Percentiles rank a stretch among this genome's conserved stretches.
These are phyloP conservation scores for Hemisphaericaspora nanyangensis DNA, from an alignment of 805 yeast species.

Conservation along the genomic window DNA sequence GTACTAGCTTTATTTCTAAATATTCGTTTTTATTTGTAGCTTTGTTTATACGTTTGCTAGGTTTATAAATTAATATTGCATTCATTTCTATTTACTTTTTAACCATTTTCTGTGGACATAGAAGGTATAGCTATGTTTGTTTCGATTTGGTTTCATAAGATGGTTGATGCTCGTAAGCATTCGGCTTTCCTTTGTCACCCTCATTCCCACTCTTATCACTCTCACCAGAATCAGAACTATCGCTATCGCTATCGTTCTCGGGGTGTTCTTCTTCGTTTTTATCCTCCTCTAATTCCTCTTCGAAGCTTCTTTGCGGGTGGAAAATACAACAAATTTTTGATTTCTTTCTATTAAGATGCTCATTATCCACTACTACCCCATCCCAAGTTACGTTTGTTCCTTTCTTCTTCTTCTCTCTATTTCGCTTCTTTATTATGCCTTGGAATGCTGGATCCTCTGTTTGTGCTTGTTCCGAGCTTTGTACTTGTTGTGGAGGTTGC, in stretches of 20 bases:
- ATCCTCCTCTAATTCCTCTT: conserved; percentile 9
- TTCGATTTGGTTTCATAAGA: conserved; percentile 36
- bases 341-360: conserved; percentile 81
- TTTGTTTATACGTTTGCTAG: too few relatives aligned
- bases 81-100: too few relatives aligned
- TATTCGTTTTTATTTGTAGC: too few relatives aligned
- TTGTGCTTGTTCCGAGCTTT: background rate
- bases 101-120: too few relatives aligned
- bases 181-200: conserved; percentile 39
- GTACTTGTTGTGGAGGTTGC: background rate
- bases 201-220: conserved; percentile 18
- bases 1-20: too few relatives aligned
- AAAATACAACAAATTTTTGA: conserved; percentile 87
- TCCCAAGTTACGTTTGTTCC: conserved; percentile 74
- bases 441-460: conserved; percentile 8
- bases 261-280: conserved; percentile 28
- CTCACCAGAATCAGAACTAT: conserved; percentile 29
- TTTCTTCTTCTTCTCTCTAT: conserved; percentile 14
- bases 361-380: conserved; percentile 86
- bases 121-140: too few relatives aligned
- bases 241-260: conserved; percentile 38
- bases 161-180: conserved; percentile 90
- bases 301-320: conserved; percentile 49
- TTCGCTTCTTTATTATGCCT: background rate
- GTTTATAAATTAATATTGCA: too few relatives aligned